Evolutionary conservation across 2,329 filamentous ascomycete genomes (phyloP).

Genomic region (Aspergillus eucalypticola): DNA sequence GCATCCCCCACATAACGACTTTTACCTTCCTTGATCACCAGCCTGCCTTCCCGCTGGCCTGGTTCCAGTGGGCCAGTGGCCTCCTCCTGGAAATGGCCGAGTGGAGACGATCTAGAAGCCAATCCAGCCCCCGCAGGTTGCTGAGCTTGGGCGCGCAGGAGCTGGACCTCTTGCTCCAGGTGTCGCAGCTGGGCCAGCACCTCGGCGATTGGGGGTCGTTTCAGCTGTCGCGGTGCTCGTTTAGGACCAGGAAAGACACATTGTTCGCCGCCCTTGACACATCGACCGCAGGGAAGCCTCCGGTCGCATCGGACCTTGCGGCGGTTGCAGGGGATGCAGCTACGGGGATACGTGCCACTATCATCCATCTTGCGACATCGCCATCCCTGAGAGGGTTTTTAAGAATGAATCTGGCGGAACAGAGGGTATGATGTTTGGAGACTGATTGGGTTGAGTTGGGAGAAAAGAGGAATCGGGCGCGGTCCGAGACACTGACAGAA

Average conservation of each 20-base stretch:
- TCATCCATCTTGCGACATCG: no score
- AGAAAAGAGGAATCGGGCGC: no score
- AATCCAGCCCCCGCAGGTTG: not conserved
- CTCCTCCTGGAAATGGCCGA: not conserved
- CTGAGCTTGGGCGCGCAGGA: conserved; percentile 1
- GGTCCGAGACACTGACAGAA: no score
- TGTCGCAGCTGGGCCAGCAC: conserved; percentile 18
- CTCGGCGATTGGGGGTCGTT: conserved; percentile 22
- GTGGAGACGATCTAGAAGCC: not conserved
- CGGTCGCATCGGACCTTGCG: conserved; percentile 38
- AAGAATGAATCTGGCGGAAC: no score
- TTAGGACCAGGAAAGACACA: conserved; percentile 22
- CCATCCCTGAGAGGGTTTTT: no score
- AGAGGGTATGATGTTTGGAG: no score
- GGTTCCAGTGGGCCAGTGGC: not conserved
- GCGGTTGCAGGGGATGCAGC: conserved; percentile 33
- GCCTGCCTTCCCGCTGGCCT: not conserved
- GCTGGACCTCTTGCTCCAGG: conserved; percentile 22
- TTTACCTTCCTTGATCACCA: conserved; percentile 9
- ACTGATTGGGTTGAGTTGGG: no score
- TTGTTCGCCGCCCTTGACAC: conserved; percentile 14
- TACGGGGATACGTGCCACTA: conserved; percentile 11
- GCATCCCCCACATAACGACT: conserved; percentile 22
- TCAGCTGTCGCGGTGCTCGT: conserved; percentile 21
- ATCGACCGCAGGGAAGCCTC: conserved; percentile 28